phyloP scores from a whole-genome alignment of 768 basidiomycete genomes.

The Termitomyces heimii region DNA sequence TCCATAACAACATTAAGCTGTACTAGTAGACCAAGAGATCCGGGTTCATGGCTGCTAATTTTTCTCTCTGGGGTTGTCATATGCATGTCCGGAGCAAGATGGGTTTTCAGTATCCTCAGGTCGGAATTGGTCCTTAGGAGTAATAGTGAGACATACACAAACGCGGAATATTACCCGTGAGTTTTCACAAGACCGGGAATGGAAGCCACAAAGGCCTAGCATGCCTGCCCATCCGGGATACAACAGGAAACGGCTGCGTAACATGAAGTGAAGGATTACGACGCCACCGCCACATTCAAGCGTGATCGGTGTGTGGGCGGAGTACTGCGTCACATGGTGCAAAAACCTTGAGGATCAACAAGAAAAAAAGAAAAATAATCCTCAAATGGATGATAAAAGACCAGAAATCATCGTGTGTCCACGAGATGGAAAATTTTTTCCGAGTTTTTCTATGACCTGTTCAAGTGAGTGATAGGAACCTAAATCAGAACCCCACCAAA shows the following conservation, averaged over 20 bases:
- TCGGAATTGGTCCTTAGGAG: not conserved
- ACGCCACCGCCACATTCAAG: slow-evolving; percentile 1
- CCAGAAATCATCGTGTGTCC: not conserved
- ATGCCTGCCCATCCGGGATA: too few relatives aligned
- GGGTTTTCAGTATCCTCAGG: too few relatives aligned
- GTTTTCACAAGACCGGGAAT: not conserved
- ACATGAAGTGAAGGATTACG: not conserved
- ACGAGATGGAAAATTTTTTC: not conserved
- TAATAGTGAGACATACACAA: not conserved
- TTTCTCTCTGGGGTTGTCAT: not conserved
- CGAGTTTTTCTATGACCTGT: not conserved
- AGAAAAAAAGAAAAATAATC: too few relatives aligned
- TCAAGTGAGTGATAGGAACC: not conserved
- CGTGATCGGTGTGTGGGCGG: not conserved
- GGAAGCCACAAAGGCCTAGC: not conserved
- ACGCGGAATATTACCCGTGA: not conserved
- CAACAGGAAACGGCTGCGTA: not conserved
- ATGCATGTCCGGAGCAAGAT: not conserved
- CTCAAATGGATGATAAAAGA: not conserved
- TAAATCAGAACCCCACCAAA: not conserved
- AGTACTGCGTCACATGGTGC: not conserved
- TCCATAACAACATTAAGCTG: not conserved
- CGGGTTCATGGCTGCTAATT: not conserved
- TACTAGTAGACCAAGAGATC: not conserved
- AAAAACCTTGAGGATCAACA: not conserved